These are phyloP conservation scores for Pleurotus citrinopileatus DNA, from an alignment of 768 basidiomycete species.

Conservation along the genomic window DNA sequence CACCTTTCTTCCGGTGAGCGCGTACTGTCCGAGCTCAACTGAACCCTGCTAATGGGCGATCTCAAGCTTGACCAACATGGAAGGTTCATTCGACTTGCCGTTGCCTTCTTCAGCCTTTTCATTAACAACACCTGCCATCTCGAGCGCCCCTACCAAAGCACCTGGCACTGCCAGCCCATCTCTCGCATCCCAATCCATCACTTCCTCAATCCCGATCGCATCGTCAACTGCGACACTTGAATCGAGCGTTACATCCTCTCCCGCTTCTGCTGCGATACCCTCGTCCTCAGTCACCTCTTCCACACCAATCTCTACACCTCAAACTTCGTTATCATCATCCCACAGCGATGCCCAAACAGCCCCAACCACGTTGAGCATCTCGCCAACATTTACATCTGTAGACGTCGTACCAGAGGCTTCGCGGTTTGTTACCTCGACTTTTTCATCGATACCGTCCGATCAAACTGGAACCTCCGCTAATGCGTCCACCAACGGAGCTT, in stretches of 20 bases:
- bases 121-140: constrained; percentile 37
- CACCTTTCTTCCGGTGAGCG: constrained; percentile 55
- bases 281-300: not conserved
- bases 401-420: constrained; percentile 2
- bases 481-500: not conserved
- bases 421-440: not conserved
- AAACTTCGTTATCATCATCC: not conserved
- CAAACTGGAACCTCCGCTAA: constrained; percentile 1
- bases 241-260: not conserved
- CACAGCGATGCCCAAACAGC: not conserved
- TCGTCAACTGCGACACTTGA: not conserved
- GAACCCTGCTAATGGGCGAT: constrained; percentile 1
- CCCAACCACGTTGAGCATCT: not conserved
- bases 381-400: not conserved
- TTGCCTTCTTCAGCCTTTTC: constrained; percentile 45
- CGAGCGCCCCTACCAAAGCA: constrained; percentile 36
- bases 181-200: constrained; percentile 15
- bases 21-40: not conserved
- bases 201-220: constrained; percentile 14
- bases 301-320: not conserved
- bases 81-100: constrained; percentile 51
- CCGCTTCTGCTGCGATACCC: not conserved
- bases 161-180: constrained; percentile 23
- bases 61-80: constrained; percentile 54
- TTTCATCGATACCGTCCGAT: not conserved